Conservation (phyloP, 2,329 filamentous ascomycete species). For the Aspergillus hortae region DNA sequence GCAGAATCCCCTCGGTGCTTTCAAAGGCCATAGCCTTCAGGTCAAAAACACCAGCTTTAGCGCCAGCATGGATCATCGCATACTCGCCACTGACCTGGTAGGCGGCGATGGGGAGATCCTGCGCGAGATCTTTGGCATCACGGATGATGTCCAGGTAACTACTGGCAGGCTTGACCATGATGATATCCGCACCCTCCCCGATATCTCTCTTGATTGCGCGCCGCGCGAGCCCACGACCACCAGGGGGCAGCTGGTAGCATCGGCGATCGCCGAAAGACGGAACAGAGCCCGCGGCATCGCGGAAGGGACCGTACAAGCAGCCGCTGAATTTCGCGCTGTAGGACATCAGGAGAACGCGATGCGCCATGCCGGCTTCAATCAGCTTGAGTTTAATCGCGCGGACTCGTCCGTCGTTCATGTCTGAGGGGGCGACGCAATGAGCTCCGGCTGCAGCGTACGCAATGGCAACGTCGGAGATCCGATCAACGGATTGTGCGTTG, state of each 20-base stretch:
- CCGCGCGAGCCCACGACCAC: constrained; percentile 84
- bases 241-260: constrained; percentile 95
- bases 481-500: constrained; percentile 88
- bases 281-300: constrained; percentile 86
- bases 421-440: constrained; percentile 93
- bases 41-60: constrained; percentile 95
- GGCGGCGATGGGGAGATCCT: constrained; percentile 86
- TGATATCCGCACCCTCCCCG: constrained; percentile 89
- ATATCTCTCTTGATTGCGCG: constrained; percentile 89
- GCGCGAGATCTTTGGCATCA: constrained; percentile 90
- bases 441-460: constrained; percentile 94
- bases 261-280: constrained; percentile 91
- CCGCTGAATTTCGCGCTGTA: constrained; percentile 98
- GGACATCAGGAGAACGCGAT: constrained; percentile 90
- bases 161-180: constrained; percentile 98
- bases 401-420: constrained; percentile 98
- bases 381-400: constrained; percentile 97
- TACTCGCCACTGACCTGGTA: constrained; percentile 98
- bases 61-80: constrained; percentile 94
- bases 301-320: constrained; percentile 94
- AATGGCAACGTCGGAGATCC: constrained; percentile 95
- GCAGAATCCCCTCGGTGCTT: constrained; percentile 85
- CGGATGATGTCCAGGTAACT: constrained; percentile 97
- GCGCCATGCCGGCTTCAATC: constrained; percentile 89
- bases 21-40: constrained; percentile 93